A percentile compares a stretch with the other conserved stretches of the same genome.
These are phyloP conservation scores for Malus hybrid DNA, from an alignment of 331 rosid species.

Conservation along the genomic window DNA sequence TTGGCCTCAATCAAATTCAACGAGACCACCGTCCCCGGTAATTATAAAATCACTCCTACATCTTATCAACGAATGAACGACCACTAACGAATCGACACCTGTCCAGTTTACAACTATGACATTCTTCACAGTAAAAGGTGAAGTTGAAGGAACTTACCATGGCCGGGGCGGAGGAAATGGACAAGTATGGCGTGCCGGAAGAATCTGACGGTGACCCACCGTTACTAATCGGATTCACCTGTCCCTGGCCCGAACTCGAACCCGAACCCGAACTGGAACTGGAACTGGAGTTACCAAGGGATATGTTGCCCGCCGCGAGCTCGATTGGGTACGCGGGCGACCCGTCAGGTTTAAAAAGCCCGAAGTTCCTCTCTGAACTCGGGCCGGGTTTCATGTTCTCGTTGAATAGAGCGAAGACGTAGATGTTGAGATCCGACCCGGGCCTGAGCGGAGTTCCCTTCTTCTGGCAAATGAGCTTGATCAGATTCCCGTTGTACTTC, in stretches of 20 bases:
- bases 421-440: constrained; percentile 64
- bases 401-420: constrained; percentile 82
- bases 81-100: neutral
- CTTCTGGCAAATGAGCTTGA: constrained; percentile 45
- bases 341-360: constrained; percentile 85
- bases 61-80: neutral
- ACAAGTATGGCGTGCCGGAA: constrained; percentile 58
- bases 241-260: constrained; percentile 16
- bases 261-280: neutral
- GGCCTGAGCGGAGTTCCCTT: constrained; percentile 85
- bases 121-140: neutral
- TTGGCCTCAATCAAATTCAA: neutral
- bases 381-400: constrained; percentile 99
- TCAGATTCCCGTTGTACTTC: constrained; percentile 77
- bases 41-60: too few relatives aligned
- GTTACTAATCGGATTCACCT: constrained; percentile 5
- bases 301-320: constrained; percentile 20
- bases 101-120: neutral
- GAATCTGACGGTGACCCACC: constrained; percentile 27
- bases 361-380: constrained; percentile 85
- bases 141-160: constrained; percentile 26
- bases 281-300: constrained; percentile 4
- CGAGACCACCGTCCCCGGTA: neutral
- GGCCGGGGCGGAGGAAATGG: constrained; percentile 57
- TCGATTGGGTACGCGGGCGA: constrained; percentile 62